Evolutionary conservation across 345 rosid species (phyloP).

Genomic region (Pugionium cornutum): DNA sequence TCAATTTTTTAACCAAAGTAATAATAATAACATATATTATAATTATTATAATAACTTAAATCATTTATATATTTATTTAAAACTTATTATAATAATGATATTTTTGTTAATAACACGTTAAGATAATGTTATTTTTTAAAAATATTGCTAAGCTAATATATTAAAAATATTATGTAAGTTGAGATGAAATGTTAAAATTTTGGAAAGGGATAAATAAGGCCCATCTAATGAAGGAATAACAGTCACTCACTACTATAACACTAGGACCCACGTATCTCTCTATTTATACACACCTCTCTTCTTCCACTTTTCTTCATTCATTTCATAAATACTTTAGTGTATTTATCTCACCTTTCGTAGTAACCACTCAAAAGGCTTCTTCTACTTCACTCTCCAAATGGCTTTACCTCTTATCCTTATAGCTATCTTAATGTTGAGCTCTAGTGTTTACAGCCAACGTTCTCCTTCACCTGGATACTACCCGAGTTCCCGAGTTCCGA

Average conservation of each 20-base stretch:
- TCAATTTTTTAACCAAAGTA: no score
- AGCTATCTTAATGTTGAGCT: slow-evolving; percentile 33
- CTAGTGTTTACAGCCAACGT: slow-evolving; percentile 40
- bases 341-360: slow-evolving; percentile 17
- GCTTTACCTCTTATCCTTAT: slow-evolving; percentile 42
- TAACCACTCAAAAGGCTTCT: slow-evolving; percentile 23
- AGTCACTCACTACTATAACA: slow-evolving; percentile 27
- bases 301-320: slow-evolving; percentile 35
- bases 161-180: not conserved
- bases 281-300: slow-evolving; percentile 32
- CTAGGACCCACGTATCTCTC: slow-evolving; percentile 29
- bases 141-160: no score
- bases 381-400: slow-evolving; percentile 37
- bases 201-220: slow-evolving; percentile 20
- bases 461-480: slow-evolving; percentile 86
- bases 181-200: slow-evolving; percentile 29
- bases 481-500: slow-evolving; percentile 57
- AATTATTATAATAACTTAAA: no score
- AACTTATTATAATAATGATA: no score
- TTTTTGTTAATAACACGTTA: no score
- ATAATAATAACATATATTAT: no score
- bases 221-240: slow-evolving; percentile 33
- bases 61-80: no score
- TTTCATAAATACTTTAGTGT: slow-evolving; percentile 3
- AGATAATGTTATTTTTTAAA: no score